Conservation (phyloP, 1,139 yeast species). For the Blastobotrys elegans region DNA sequence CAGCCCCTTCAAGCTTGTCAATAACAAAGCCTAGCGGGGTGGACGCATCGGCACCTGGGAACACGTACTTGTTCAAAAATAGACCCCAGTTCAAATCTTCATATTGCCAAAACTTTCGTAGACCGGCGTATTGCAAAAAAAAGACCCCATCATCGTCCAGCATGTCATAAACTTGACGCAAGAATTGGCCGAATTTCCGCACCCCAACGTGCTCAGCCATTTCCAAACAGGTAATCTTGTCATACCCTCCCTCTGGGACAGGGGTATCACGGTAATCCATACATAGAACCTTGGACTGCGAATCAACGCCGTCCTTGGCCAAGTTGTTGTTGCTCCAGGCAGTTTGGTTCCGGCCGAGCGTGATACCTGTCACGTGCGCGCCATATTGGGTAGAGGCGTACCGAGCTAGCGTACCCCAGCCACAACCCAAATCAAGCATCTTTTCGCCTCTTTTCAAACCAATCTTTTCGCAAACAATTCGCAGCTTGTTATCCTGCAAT, state of each 20-base stretch:
- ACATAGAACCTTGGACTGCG: conserved; percentile 76
- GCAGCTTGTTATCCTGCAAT: conserved; percentile 85
- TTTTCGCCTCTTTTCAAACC: conserved; percentile 66
- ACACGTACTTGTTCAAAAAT: conserved; percentile 91
- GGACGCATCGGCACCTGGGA: conserved; percentile 98
- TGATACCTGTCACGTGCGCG: conserved; percentile 83
- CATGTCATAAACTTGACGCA: conserved; percentile 76
- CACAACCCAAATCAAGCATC: conserved; percentile 85
- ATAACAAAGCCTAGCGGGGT: conserved; percentile 86
- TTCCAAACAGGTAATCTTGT: conserved; percentile 86
- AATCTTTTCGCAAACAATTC: conserved; percentile 82
- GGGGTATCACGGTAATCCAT: conserved; percentile 92
- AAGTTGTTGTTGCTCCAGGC: conserved; percentile 79
- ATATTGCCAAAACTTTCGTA: conserved; percentile 91
- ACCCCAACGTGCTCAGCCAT: conserved; percentile 98
- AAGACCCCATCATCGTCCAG: conserved; percentile 89
- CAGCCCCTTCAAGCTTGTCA: conserved; percentile 71
- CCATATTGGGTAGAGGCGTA: conserved; percentile 80
- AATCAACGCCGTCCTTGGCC: conserved; percentile 59
- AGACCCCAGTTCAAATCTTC: conserved; percentile 93
- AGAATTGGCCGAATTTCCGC: conserved; percentile 70
- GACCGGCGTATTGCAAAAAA: conserved; percentile 84
- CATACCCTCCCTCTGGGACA: conserved; percentile 59
- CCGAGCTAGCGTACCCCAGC: conserved; percentile 93
- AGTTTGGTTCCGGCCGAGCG: conserved; percentile 87